These are phyloP conservation scores for Lepidium sativum DNA, from an alignment of 345 rosid genomes.

Conservation along the genomic window DNA sequence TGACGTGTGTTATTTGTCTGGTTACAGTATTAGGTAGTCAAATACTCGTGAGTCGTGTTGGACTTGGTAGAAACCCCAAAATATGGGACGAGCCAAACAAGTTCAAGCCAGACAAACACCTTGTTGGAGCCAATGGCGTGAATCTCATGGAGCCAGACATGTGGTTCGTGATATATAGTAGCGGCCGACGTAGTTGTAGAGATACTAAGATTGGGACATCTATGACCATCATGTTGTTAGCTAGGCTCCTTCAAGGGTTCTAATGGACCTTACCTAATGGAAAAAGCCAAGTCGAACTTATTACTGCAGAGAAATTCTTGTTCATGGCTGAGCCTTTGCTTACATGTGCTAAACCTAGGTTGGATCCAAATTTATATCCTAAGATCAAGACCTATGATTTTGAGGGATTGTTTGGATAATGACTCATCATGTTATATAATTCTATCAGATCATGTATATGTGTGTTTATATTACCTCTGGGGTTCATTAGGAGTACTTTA, in stretches of 20 bases:
- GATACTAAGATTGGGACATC: conserved; percentile 29
- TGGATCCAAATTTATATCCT: conserved; percentile 15
- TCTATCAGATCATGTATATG: too few relatives aligned
- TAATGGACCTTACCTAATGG: conserved; percentile 25
- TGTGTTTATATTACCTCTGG: too few relatives aligned
- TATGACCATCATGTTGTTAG: conserved; percentile 40
- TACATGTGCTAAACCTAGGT: conserved; percentile 24
- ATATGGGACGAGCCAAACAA: conserved; percentile 26
- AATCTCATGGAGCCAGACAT: conserved; percentile 21
- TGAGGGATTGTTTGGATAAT: too few relatives aligned
- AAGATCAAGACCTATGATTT: background rate
- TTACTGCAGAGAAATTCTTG: background rate
- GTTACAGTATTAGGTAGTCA: conserved; percentile 20
- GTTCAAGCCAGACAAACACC: conserved; percentile 32
- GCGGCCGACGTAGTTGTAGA: conserved; percentile 38
- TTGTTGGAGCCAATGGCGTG: background rate
- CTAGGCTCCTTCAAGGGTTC: conserved; percentile 42
- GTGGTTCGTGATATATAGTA: conserved; percentile 33
- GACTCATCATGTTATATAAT: too few relatives aligned
- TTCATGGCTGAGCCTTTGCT: conserved; percentile 26
- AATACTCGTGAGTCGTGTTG: conserved; percentile 21
- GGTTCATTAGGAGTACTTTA: too few relatives aligned
- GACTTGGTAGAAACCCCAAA: conserved; percentile 30
- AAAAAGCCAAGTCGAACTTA: conserved; percentile 1
- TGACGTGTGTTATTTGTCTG: background rate